These are phyloP conservation scores for Aspergillus bridgeri DNA, from an alignment of 495 filamentous ascomycete genomes.

Conservation along the genomic window DNA sequence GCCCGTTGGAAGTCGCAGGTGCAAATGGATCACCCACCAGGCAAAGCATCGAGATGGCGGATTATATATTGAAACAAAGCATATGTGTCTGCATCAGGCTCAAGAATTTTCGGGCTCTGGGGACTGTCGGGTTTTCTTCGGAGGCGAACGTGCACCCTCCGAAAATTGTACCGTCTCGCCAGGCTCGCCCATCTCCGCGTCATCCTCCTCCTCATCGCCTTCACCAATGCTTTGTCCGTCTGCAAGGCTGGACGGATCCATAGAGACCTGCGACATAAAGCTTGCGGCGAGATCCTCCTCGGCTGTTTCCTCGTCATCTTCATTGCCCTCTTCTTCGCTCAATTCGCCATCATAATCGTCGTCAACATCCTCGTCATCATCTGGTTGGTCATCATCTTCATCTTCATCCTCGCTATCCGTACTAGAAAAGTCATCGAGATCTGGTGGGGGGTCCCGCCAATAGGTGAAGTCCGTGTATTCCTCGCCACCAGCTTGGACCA, in stretches of 20 bases:
- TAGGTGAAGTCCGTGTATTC: slow-evolving; percentile 88
- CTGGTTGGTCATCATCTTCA: slow-evolving; percentile 38
- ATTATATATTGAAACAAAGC: not conserved
- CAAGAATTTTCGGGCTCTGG: not conserved
- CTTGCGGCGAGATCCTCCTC: slow-evolving; percentile 37
- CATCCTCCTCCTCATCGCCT: slow-evolving; percentile 5
- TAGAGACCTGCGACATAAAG: slow-evolving; percentile 4
- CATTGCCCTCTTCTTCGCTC: slow-evolving; percentile 41
- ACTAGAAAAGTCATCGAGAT: slow-evolving; percentile 74
- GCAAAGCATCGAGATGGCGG: not conserved
- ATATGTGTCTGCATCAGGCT: not conserved
- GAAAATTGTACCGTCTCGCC: not conserved
- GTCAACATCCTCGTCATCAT: slow-evolving; percentile 41
- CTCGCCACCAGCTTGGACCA: slow-evolving; percentile 75
- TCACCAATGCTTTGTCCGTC: not conserved
- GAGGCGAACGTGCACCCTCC: not conserved
- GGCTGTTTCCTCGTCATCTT: slow-evolving; percentile 50
- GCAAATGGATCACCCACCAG: not conserved
- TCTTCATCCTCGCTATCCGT: slow-evolving; percentile 63
- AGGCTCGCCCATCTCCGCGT: not conserved
- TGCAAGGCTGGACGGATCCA: not conserved
- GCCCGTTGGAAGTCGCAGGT: not conserved
- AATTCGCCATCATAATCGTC: slow-evolving; percentile 36
- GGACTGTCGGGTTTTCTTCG: not conserved
- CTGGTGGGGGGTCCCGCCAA: slow-evolving; percentile 72